Evolutionary conservation across 1,139 yeast genomes (phyloP), one percentile per base, ranked within the genome.

Genomic region (Suhomyces chickasaworum): DNA sequence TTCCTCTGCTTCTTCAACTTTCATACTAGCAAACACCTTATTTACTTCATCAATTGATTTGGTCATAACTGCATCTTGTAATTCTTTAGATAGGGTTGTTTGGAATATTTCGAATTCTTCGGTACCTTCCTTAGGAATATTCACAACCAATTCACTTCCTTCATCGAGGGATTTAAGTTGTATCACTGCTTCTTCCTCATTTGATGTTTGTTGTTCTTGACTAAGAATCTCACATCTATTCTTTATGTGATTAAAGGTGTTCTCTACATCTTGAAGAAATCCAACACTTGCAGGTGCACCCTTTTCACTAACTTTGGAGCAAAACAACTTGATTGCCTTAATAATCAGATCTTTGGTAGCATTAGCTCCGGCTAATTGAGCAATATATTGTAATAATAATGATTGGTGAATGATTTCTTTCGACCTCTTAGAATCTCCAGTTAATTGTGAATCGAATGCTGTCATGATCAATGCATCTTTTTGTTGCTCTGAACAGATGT

Each of bases 401-500:
- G 97, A 85, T 60, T 89, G 95, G 61, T 84, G 87, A 38, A 93
- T 84, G 25, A 85, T 78, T 50, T 80, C 86, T 53, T 75, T 77
- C 1, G 91, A 81, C 12, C 66, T 62, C 4, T 54, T 50, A 0
- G 78, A 61, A 44, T 89, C 76, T 15, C 83, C 85, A 8, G 77
- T 81, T 50, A 91, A 75, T 63, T 90, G 90, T 45, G 77, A 73
- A 58, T 93, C 96, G 64, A 93, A 95, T 0, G 98, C 96, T 21
- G 86, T 84, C 97, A 93, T 91, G 61, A 91, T 74, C 49, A 95
- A 78, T 0, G 96, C 91, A 65, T 95, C 99, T 62, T 91, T 90
- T 62, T 93, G 98, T 50, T 82, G 83, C 55, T 87, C 91, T 3
- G 82, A 81, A 46, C 91, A 81, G 49, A 95, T 87, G 47, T 77